Base-by-base conservation (phyloP, 805 yeast species). In the Clavispora santaluciae region DNA sequence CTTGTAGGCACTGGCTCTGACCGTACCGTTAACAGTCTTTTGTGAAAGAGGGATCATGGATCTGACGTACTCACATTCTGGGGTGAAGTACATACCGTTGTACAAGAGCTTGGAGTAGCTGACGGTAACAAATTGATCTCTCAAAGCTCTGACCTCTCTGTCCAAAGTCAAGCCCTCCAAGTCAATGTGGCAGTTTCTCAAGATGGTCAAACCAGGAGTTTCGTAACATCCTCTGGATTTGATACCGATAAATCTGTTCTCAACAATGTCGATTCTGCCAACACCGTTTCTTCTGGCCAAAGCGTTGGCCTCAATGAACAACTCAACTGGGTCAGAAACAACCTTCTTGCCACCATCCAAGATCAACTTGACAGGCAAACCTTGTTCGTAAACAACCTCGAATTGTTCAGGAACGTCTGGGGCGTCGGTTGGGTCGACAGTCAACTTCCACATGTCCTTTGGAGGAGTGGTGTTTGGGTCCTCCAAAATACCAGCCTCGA, bases 171-270 rank as follows among this genome's bases (percentile, higher is more conserved):
- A 81, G 58, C 99, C 99, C 75, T 93, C 99, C 57, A 93, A 74
- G 66, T 93, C 99, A 64, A 93, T 80, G 69, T 93, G 99, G 36
- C 98, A 86, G 42, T 79, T 68, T 79, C 99, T 88, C 70, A 93
- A 82, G 48, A 93, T 65, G 47, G 99, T 91, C 59, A 93, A 80
- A 67, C 98, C 99, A 54, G 99, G 99, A 50, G 98, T 95, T 73
- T 93, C 99, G 75, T 93, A 93, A 76, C 99, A 93, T 45, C 99
- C 99, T 78, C 99, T 88, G 50, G 98, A 90, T 71, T 93, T 93
- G 68, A 93, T 85, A 67, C 98, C 98, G 60, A 93, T 93, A 70
- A 93, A 93, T 76, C 99, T 89, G 78, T 93, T 88, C 75, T 93
- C 99, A 52, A 93, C 99, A 61, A 93, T 93, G 73, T 93, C 99